phyloP scores from a whole-genome alignment of 2,329 filamentous ascomycete species.

The Lecanicillium sp. region DNA sequence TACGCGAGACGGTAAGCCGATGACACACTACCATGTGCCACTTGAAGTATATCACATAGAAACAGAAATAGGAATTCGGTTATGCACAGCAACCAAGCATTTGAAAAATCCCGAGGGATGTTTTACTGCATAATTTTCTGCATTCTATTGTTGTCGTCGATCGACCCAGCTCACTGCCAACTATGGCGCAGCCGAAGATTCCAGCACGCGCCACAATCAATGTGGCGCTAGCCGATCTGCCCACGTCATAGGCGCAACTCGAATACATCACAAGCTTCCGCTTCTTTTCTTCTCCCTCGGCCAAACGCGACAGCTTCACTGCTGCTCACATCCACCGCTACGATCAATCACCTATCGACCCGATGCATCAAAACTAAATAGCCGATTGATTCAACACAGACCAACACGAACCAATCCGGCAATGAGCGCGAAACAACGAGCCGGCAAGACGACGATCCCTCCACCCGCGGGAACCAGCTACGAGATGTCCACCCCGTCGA shows the following conservation, averaged over 20 bases:
- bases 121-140: background rate
- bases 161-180: background rate
- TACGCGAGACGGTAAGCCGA: too few species aligned
- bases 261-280: background rate
- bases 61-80: background rate
- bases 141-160: background rate
- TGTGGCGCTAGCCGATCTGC: background rate
- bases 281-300: background rate
- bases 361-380: background rate
- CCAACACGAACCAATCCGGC: background rate
- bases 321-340: background rate
- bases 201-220: constrained; percentile 1
- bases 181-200: constrained; percentile 3
- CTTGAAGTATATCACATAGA: background rate
- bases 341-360: background rate
- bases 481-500: constrained; percentile 14
- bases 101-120: background rate
- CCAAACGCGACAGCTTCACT: background rate
- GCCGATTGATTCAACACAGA: background rate
- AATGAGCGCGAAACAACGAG: constrained; percentile 24
- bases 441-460: constrained; percentile 10
- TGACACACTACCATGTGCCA: too few species aligned
- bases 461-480: constrained; percentile 9
- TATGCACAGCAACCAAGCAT: background rate
- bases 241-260: background rate